These are phyloP conservation scores for Sporothrix brunneoviolacea DNA, from an alignment of 2,329 filamentous ascomycete species.

Conservation along the genomic window DNA sequence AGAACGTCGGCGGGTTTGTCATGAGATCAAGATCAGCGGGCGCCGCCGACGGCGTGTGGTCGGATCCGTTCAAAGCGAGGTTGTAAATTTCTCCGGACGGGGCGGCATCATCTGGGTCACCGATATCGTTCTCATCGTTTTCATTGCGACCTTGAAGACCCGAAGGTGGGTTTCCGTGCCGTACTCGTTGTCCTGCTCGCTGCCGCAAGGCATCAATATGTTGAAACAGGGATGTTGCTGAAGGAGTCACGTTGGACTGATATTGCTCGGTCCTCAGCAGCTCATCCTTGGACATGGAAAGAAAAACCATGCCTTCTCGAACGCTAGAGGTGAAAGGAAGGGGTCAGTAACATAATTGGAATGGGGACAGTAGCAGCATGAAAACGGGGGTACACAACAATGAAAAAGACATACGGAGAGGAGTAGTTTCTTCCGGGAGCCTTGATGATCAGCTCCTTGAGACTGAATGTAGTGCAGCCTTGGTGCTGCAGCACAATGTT, in stretches of 20 bases:
- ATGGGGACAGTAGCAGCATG: neutral
- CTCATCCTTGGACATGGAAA: slow-evolving; percentile 78
- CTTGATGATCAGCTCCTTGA: slow-evolving; percentile 83
- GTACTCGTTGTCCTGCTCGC: neutral
- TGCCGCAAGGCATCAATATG: neutral
- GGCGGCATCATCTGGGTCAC: slow-evolving; percentile 27
- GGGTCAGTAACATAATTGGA: neutral
- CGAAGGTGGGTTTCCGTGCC: neutral
- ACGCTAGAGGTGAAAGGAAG: slow-evolving; percentile 46
- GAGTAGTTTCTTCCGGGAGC: slow-evolving; percentile 76
- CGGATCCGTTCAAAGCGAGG: slow-evolving; percentile 36
- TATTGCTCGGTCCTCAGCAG: slow-evolving; percentile 67
- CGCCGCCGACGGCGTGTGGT: slow-evolving; percentile 43
- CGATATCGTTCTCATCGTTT: neutral
- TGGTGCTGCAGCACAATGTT: slow-evolving; percentile 81
- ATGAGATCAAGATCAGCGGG: slow-evolving; percentile 50
- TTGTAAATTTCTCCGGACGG: slow-evolving; percentile 29
- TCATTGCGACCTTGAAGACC: neutral
- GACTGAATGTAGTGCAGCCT: slow-evolving; percentile 69
- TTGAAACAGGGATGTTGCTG: neutral
- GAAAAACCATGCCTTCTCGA: slow-evolving; percentile 85
- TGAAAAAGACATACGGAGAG: slow-evolving; percentile 61
- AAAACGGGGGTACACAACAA: neutral
- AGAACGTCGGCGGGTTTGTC: slow-evolving; percentile 38
- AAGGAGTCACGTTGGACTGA: slow-evolving; percentile 30